Base-by-base conservation (phyloP, 2,329 filamentous ascomycete species). In the Chaetomiaceae sp. region DNA sequence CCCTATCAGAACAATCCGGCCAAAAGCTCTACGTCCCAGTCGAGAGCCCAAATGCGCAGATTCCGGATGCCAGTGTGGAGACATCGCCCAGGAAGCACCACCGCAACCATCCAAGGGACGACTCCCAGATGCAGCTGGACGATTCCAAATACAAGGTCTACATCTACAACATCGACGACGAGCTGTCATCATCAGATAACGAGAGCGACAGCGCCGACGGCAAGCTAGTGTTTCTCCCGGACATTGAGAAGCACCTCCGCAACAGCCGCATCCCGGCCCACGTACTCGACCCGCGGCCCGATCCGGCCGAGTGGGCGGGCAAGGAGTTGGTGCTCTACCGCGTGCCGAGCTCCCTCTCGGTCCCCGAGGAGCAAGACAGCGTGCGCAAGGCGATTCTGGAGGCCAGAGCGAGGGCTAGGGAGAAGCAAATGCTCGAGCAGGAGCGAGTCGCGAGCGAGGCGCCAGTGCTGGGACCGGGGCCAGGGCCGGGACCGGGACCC, bases 131-230 rank as follows among this genome's bases (percentile, higher is more conserved):
- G 92, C 79, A 86, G 51, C 66, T 97, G 54, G 91, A 97, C 70
- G 85, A 96, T 69, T 85, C 87, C 27, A 87, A 87, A 62, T 78
- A 95, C 71, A 88, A 86, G 64, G 82, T 96, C 54, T 96, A 93
- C 75, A 90, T 99, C 60, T 85, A 91, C 73, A 84, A 95, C 68
- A 76, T 99, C 9, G 90, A 95, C 65, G 86, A 86, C 60, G 92
- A 97, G 70, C 79, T 97, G 27, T 85, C 85, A 13, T 73, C 72
- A 7, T 66, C 67, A 23, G 81, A 86, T 54, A 72, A 75, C 25
- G 25, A 39, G 8, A 8, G 20, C 34, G 38, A 31, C 23, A n/a
- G 10, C 25, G 30, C n/a, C n/a, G n/a, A 33, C 5, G 20, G 79
- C 58, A 78, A 74, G 58, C 78, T 95, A 41, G 76, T 91, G 63